A percentile compares a stretch with the other conserved stretches of the same genome.
phyloP scores from a whole-genome alignment of 306 rosid genomes.

The Glycine latifolia region DNA sequence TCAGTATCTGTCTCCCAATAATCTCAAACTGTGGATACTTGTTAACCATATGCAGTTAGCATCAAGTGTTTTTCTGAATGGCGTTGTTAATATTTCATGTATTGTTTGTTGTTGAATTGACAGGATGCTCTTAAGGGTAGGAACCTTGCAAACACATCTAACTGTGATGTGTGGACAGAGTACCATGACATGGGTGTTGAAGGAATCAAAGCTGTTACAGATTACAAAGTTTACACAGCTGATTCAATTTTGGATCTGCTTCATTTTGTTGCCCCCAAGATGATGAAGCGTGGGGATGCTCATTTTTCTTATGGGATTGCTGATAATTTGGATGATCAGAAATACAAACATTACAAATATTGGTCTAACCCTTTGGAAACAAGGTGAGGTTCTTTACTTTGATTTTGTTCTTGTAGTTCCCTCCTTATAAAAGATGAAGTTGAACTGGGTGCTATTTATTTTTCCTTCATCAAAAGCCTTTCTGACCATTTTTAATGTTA shows the following conservation, averaged over 20 bases:
- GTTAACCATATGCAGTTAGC: slow-evolving; percentile 26
- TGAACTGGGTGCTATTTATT: slow-evolving; percentile 4
- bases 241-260: slow-evolving; percentile 73
- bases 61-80: slow-evolving; percentile 19
- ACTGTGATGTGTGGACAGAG: slow-evolving; percentile 86
- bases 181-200: slow-evolving; percentile 83
- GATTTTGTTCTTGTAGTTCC: slow-evolving; percentile 1
- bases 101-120: slow-evolving; percentile 42
- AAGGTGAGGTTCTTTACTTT: slow-evolving; percentile 57
- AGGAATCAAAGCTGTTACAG: slow-evolving; percentile 76
- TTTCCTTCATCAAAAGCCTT: slow-evolving; percentile 35
- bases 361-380: slow-evolving; percentile 93
- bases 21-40: slow-evolving; percentile 10
- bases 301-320: slow-evolving; percentile 87
- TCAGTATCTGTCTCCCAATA: slow-evolving; percentile 25
- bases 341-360: slow-evolving; percentile 77
- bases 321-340: slow-evolving; percentile 74
- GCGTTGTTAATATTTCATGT: slow-evolving; percentile 36
- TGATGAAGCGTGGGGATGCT: slow-evolving; percentile 82
- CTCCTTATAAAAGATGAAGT: slow-evolving; percentile 12
- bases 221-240: slow-evolving; percentile 75
- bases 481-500: slow-evolving; percentile 27
- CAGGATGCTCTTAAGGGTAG: slow-evolving; percentile 75
- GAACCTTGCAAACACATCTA: slow-evolving; percentile 59
- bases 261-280: slow-evolving; percentile 76